Evolutionary conservation across 768 basidiomycete species (phyloP), one percentile per base, ranked within the genome.

Genomic region (Pulveroboletus sp.): DNA sequence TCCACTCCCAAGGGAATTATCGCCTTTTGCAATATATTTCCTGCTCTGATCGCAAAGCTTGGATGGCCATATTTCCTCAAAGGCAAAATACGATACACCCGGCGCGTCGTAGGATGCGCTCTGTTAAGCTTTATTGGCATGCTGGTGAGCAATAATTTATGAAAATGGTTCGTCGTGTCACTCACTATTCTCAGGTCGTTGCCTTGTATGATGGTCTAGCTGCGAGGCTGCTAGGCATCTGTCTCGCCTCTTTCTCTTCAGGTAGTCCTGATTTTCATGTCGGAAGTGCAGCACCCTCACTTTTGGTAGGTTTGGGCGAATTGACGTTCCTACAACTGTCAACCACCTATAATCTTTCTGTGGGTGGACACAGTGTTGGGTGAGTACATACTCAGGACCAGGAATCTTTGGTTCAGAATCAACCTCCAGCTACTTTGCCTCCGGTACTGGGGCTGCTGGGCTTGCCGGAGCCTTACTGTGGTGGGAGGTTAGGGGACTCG

Each of bases 1-100:
- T 79, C 86, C 2, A 95, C 92, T 0, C 94, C 95, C 0, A 95
- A 95, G 65, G 95, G 95, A 14, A 83, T 98, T 48, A 92, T 98
- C 46, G 83, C 87, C 1, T 93, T 98, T 65, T 94, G 89, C 72
- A 98, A 98, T 67, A 96, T 99, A 47, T 80, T 87, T 11, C 94
- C 95, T 0, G 82, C 91, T 0, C 71, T 98, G 2, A 64, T 84
- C 0, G 92, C 90, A 17, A 98, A 97, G 70, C 73, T 96, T 5
- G 86, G 83, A 8, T 98, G 94, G 86, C 93, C 95, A 0, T 94
- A 97, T 62, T 56, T 97, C 15, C 76, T 93, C 39, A 89, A 84
- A 60, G 95, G 95, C 0, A 75, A 80, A 52, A 88, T 97, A 70
- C 77, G 84, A 49, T 99, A 99, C 66, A 73, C 73, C 1, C 79